phyloP scores from a whole-genome alignment of 345 rosid species.

The Acer yangbiense region DNA sequence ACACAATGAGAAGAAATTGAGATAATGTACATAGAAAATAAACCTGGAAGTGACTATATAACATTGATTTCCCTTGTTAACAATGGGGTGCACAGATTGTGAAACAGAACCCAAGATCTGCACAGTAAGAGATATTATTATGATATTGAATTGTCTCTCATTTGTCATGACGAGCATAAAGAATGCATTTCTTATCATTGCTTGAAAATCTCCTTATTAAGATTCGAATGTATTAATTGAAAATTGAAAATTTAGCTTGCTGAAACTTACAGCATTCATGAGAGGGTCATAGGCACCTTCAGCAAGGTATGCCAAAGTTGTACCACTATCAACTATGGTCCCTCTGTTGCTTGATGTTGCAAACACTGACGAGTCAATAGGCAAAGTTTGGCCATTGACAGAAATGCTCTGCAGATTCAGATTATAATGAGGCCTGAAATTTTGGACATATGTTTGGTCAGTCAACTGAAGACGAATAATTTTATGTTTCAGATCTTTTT shows the following conservation, averaged over 20 bases:
- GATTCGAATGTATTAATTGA: neutral
- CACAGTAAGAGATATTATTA: slow-evolving; percentile 16
- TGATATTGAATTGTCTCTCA: neutral
- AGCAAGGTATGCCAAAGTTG: slow-evolving; percentile 93
- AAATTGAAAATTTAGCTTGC: neutral
- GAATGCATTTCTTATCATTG: neutral
- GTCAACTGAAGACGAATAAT: slow-evolving; percentile 9
- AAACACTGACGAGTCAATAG: slow-evolving; percentile 73
- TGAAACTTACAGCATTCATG: slow-evolving; percentile 68
- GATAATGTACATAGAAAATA: slow-evolving; percentile 19
- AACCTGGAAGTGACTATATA: slow-evolving; percentile 71
- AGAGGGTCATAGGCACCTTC: slow-evolving; percentile 73
- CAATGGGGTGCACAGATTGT: slow-evolving; percentile 55
- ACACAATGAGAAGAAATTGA: neutral
- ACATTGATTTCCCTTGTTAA: slow-evolving; percentile 66
- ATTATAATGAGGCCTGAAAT: slow-evolving; percentile 95
- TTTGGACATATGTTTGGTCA: slow-evolving; percentile 24
- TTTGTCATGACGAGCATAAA: neutral
- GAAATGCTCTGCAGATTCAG: slow-evolving; percentile 87
- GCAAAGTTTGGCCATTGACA: slow-evolving; percentile 62
- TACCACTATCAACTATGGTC: slow-evolving; percentile 94
- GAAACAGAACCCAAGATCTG: slow-evolving; percentile 75
- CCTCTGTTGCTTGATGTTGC: slow-evolving; percentile 71
- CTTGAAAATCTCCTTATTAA: neutral
- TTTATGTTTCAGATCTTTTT: neutral